Base-by-base conservation (phyloP, 2,329 filamentous ascomycete genomes). In the Proliferodiscus dingleyae region DNA sequence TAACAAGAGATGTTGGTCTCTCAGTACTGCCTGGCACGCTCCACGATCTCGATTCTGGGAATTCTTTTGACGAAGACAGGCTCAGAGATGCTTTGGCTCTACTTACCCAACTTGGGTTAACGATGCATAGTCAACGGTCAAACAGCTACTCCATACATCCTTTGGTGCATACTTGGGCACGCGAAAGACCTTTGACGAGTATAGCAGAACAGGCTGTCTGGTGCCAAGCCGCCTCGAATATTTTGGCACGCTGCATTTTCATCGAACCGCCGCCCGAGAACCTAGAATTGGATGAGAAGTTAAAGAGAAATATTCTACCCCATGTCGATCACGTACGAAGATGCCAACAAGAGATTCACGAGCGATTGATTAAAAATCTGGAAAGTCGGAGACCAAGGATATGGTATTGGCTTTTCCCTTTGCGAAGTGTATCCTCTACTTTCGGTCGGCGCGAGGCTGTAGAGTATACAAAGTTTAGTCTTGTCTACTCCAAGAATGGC, bases 71-170 rank as follows among this genome's bases (percentile, higher is more conserved):
- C n/a, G n/a, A n/a, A n/a, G n/a, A n/a, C n/a, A n/a, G n/a, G n/a
- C n/a, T n/a, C n/a, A n/a, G n/a, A n/a, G n/a, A n/a, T n/a, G n/a
- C n/a, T n/a, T n/a, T n/a, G n/a, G n/a, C n/a, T n/a, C n/a, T n/a
- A n/a, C n/a, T n/a, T n/a, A n/a, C n/a, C n/a, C n/a, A n/a, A n/a
- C n/a, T n/a, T n/a, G n/a, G n/a, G n/a, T n/a, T n/a, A n/a, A n/a
- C n/a, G n/a, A n/a, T n/a, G n/a, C n/a, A n/a, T n/a, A n/a, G n/a
- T n/a, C n/a, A n/a, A n/a, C n/a, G n/a, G n/a, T n/a, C n/a, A n/a
- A 29, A 63, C 37, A 58, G 50, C 41, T 64, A 60, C 37, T 65
- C 60, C 5, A 58, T 65, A 50, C 63, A 66, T 51, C 63, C 61
- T 9, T 42, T 64, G 13, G 55, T 64, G 9, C 63, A 66, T 40